These are phyloP conservation scores for Sarcodon aspratus DNA, from an alignment of 768 basidiomycete genomes.

Conservation along the genomic window DNA sequence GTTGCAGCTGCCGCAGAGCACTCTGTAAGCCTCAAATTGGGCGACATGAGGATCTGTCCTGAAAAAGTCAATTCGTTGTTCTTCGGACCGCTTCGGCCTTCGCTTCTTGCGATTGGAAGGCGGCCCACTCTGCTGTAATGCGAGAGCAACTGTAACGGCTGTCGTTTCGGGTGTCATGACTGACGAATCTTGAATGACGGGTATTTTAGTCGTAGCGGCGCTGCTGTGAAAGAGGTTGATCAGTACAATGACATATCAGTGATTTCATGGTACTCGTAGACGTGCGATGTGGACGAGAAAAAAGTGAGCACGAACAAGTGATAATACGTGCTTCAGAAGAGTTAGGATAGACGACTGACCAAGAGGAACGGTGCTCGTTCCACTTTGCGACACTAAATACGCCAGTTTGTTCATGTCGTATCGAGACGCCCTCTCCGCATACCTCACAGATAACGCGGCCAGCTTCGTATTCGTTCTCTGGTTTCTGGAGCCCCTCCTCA, in stretches of 20 bases:
- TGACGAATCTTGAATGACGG: not conserved
- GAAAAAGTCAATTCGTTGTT: conserved; percentile 61
- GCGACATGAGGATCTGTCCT: conserved; percentile 66
- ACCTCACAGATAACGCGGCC: conserved; percentile 56
- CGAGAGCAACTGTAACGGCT: conserved; percentile 8
- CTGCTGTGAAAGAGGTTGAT: not conserved
- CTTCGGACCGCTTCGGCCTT: conserved; percentile 66
- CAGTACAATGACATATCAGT: not conserved
- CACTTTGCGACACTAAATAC: conserved; percentile 60
- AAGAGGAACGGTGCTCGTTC: conserved; percentile 50
- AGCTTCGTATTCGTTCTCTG: conserved; percentile 47
- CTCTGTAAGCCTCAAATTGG: conserved; percentile 72
- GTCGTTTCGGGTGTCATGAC: conserved; percentile 2
- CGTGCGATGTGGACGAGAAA: not conserved
- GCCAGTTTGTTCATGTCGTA: conserved; percentile 52
- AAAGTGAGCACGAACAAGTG: not conserved
- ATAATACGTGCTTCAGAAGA: not conserved
- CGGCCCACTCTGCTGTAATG: conserved; percentile 5
- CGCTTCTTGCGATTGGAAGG: conserved; percentile 37
- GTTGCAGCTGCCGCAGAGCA: conserved; percentile 69
- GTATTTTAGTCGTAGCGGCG: not conserved
- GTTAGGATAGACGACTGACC: conserved; percentile 27
- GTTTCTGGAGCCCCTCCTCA: conserved; percentile 3
- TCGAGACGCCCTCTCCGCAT: conserved; percentile 51
- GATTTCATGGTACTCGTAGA: no score